Percentiles rank a stretch among this genome's conserved stretches.
Evolutionary conservation across 768 basidiomycete genomes (phyloP).

Genomic region (Mrakia frigida): DNA sequence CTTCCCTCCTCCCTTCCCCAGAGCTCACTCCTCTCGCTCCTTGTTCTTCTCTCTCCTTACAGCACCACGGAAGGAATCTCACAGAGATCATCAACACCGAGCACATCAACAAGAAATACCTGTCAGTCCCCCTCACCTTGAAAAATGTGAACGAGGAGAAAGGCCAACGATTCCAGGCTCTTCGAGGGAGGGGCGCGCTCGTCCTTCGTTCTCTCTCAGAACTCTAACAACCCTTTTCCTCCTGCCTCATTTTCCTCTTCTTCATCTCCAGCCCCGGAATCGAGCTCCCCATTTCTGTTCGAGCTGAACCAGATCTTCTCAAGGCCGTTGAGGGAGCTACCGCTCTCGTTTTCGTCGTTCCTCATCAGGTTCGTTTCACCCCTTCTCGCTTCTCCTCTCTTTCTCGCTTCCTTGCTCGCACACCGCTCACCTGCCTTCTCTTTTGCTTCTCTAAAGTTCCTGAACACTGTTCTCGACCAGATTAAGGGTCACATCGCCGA

Average conservation of each 20-base stretch:
- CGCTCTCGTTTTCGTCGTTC: conserved; percentile 49
- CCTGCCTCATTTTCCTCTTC: not conserved
- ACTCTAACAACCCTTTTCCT: too few relatives aligned
- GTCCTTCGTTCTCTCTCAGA: not conserved
- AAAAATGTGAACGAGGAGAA: not conserved
- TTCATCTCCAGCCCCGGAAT: conserved; percentile 40
- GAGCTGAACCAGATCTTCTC: conserved; percentile 47
- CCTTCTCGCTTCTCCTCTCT: not conserved
- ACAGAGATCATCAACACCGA: conserved; percentile 50
- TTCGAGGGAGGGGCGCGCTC: not conserved
- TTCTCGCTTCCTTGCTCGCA: not conserved
- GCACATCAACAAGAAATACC: conserved; percentile 48
- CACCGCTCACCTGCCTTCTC: not conserved
- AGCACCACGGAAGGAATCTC: conserved; percentile 44
- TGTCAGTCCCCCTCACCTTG: not conserved
- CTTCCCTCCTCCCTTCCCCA: not conserved
- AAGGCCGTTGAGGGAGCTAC: conserved; percentile 48
- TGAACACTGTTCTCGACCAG: conserved; percentile 44
- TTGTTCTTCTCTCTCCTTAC: not conserved
- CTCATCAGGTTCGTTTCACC: conserved; percentile 44
- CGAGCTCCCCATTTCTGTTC: conserved; percentile 45
- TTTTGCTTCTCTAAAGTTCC: conserved; percentile 41
- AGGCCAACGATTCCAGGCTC: not conserved
- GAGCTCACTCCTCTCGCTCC: not conserved
- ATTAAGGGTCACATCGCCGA: conserved; percentile 46